Percentiles rank a stretch among this genome's conserved stretches.
phyloP scores from a whole-genome alignment of 164 flowering plant species.

The Aristolochia fimbriata region DNA sequence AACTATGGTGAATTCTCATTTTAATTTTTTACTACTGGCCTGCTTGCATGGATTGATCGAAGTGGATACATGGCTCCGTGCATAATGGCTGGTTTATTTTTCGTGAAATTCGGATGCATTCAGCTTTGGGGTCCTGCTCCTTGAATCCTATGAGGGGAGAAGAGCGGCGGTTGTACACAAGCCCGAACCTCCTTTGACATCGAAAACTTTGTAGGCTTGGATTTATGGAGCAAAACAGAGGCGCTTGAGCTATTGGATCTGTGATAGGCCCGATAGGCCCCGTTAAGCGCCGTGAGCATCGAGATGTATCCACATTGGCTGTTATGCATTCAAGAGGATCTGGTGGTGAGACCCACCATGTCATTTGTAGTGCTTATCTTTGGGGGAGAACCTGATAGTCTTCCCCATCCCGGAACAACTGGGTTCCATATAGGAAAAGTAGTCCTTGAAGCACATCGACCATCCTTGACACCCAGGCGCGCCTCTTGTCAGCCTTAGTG shows the following conservation, averaged over 20 bases:
- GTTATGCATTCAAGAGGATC: conserved; percentile 20
- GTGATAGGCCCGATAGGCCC: conserved; percentile 5
- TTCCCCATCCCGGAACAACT: conserved; percentile 12
- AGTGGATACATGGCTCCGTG: conserved; percentile 4
- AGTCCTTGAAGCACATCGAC: not conserved
- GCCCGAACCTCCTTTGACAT: not conserved
- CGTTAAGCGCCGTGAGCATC: not conserved
- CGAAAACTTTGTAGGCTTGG: conserved; percentile 17
- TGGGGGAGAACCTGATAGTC: conserved; percentile 3
- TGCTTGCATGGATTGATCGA: not conserved
- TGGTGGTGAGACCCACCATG: conserved; percentile 16
- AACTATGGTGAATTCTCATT: no score
- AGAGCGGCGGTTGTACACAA: not conserved
- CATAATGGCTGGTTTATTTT: not conserved
- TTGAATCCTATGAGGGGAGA: conserved; percentile 12
- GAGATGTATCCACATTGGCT: conserved; percentile 21
- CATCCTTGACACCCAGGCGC: not conserved
- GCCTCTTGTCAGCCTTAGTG: not conserved
- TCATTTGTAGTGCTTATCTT: conserved; percentile 13
- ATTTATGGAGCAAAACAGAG: conserved; percentile 12
- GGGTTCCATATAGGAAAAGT: conserved; percentile 1
- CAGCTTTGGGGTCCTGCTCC: conserved; percentile 6
- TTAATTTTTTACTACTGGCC: no score
- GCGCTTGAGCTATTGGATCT: conserved; percentile 14
- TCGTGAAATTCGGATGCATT: not conserved